phyloP scores from a whole-genome alignment of 805 yeast species.

The Candida ulmi region DNA sequence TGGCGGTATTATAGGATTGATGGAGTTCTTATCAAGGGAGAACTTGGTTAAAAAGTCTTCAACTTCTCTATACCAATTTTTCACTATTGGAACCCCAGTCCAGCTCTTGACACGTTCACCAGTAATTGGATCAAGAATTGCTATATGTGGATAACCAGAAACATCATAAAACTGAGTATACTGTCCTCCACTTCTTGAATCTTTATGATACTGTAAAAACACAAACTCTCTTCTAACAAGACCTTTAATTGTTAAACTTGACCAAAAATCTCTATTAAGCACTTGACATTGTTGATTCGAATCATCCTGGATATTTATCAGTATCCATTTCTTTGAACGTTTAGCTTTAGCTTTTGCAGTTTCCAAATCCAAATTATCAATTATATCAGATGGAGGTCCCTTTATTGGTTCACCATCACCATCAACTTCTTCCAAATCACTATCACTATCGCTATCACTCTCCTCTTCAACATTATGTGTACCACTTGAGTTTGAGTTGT shows the following conservation, averaged over 20 bases:
- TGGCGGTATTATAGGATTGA: slow-evolving; percentile 60
- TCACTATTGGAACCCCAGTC: slow-evolving; percentile 60
- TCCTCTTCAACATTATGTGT: too few species aligned
- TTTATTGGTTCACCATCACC: slow-evolving; percentile 27
- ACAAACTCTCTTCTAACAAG: slow-evolving; percentile 63
- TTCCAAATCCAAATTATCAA: slow-evolving; percentile 63
- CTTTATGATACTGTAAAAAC: slow-evolving; percentile 80
- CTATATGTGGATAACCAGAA: slow-evolving; percentile 74
- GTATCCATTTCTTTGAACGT: slow-evolving; percentile 65
- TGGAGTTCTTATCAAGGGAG: slow-evolving; percentile 56
- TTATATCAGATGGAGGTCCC: slow-evolving; percentile 72
- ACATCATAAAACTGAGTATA: slow-evolving; percentile 73
- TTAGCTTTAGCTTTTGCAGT: slow-evolving; percentile 67
- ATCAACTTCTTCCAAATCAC: slow-evolving; percentile 27
- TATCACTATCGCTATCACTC: slow-evolving; percentile 35
- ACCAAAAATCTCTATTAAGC: slow-evolving; percentile 91
- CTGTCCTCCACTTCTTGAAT: slow-evolving; percentile 66
- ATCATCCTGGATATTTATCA: slow-evolving; percentile 83
- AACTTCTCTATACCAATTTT: slow-evolving; percentile 61
- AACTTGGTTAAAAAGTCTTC: slow-evolving; percentile 61
- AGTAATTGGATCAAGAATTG: slow-evolving; percentile 90
- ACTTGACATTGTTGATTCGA: slow-evolving; percentile 85
- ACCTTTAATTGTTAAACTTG: slow-evolving; percentile 57
- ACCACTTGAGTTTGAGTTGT: too few species aligned
- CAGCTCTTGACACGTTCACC: slow-evolving; percentile 84